Conservation (phyloP, 2,329 filamentous ascomycete genomes). For the Hypoxylon rubiginosum region DNA sequence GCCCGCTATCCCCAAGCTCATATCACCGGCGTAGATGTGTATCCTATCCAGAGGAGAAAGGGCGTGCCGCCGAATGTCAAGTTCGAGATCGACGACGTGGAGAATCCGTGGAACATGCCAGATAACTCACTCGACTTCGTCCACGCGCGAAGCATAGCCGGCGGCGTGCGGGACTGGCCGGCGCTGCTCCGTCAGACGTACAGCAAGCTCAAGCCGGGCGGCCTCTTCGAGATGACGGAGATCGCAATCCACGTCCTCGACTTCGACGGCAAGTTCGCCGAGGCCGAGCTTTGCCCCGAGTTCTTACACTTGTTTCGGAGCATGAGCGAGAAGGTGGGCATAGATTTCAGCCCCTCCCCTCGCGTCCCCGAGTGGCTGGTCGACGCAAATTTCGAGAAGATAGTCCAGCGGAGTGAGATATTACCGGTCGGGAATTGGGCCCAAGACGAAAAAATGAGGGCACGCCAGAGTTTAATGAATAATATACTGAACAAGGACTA, state of each 20-base stretch:
- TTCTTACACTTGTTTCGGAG: slow-evolving; percentile 53
- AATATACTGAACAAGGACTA: slow-evolving; percentile 53
- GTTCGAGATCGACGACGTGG: slow-evolving; percentile 71
- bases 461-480: slow-evolving; percentile 55
- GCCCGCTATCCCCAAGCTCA: slow-evolving; percentile 56
- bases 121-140: slow-evolving; percentile 56
- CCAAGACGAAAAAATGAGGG: slow-evolving; percentile 55
- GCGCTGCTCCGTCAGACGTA: slow-evolving; percentile 55
- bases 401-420: slow-evolving; percentile 58
- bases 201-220: slow-evolving; percentile 59
- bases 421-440: slow-evolving; percentile 58
- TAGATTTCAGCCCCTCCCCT: slow-evolving; percentile 59
- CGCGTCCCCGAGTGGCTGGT: slow-evolving; percentile 53
- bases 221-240: slow-evolving; percentile 61
- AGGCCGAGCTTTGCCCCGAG: slow-evolving; percentile 53
- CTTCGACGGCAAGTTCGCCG: slow-evolving; percentile 53
- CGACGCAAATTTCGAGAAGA: slow-evolving; percentile 57
- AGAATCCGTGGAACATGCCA: slow-evolving; percentile 58
- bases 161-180: slow-evolving; percentile 60
- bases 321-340: slow-evolving; percentile 48
- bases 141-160: slow-evolving; percentile 60
- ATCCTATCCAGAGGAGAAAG: slow-evolving; percentile 56
- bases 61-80: slow-evolving; percentile 69
- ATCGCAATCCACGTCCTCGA: slow-evolving; percentile 58
- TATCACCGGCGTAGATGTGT: slow-evolving; percentile 59